These are phyloP conservation scores for Selenicereus undatus DNA, from an alignment of 148 eudicot genomes.

Conservation along the genomic window DNA sequence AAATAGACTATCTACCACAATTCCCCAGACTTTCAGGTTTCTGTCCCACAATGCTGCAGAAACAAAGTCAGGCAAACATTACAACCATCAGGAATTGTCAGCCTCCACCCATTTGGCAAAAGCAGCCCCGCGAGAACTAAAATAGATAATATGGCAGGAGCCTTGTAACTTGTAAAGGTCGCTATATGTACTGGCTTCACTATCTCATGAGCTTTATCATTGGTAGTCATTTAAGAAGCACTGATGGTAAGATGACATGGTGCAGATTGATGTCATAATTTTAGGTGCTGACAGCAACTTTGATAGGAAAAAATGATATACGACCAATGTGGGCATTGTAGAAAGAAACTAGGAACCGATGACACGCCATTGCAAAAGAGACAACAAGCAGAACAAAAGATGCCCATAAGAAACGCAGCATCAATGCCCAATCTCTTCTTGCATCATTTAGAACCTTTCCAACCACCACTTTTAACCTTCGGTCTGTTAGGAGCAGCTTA, in stretches of 20 bases:
- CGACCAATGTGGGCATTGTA: conserved; percentile 41
- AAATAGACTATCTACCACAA: neutral
- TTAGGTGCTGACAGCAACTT: conserved; percentile 35
- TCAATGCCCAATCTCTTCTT: conserved; percentile 48
- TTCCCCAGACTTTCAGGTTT: neutral
- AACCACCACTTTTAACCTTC: conserved; percentile 68
- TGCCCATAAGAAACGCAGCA: conserved; percentile 50
- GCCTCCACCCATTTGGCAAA: neutral
- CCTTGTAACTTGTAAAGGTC: neutral
- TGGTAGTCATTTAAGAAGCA: neutral
- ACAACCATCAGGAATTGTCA: neutral
- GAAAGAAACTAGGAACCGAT: conserved; percentile 46
- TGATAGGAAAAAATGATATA: conserved; percentile 39
- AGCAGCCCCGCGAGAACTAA: neutral
- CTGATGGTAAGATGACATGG: neutral
- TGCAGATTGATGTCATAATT: neutral
- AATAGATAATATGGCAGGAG: neutral
- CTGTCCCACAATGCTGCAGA: neutral
- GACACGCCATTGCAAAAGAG: conserved; percentile 69
- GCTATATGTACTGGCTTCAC: neutral
- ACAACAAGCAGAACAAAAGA: conserved; percentile 39
- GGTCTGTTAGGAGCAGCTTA: conserved; percentile 51
- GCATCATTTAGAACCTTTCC: conserved; percentile 55
- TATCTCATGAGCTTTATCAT: neutral
- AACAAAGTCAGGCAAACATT: neutral